Conservation (phyloP, 2,329 filamentous ascomycete species). For the Clarireedia homoeocarpa region DNA sequence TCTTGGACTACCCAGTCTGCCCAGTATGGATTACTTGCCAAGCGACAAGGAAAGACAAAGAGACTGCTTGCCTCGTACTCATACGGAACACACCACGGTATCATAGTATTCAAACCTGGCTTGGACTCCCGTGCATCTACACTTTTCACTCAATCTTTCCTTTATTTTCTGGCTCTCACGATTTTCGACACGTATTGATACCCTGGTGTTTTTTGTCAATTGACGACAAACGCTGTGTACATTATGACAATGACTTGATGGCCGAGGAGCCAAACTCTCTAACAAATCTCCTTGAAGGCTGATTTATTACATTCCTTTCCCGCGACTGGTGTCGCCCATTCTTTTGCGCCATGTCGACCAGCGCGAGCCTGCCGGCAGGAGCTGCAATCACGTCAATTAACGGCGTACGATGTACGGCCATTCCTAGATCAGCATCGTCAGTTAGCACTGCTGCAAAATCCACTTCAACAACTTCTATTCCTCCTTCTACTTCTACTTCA, state of each 20-base stretch:
- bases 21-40: not conserved
- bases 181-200: slow-evolving; percentile 1
- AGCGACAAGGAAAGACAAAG: not conserved
- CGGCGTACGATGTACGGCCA: slow-evolving; percentile 46
- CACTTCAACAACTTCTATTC: not conserved
- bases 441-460: slow-evolving; percentile 2
- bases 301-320: slow-evolving; percentile 19
- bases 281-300: slow-evolving; percentile 21
- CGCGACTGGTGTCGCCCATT: slow-evolving; percentile 23
- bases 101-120: not conserved
- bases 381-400: slow-evolving; percentile 42
- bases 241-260: slow-evolving; percentile 20
- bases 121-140: not conserved
- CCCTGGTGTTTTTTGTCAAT: not conserved
- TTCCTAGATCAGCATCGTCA: slow-evolving; percentile 33
- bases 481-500: not conserved
- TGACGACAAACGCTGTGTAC: not conserved
- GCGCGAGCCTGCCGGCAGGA: slow-evolving; percentile 35
- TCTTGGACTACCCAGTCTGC: not conserved
- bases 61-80: not conserved
- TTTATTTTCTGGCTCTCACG: slow-evolving; percentile 10
- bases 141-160: too few relatives aligned
- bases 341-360: slow-evolving; percentile 34
- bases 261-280: slow-evolving; percentile 20
- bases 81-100: too few relatives aligned